Conservation (phyloP, 2,329 filamentous ascomycete species). For the Colletotrichum sp. region DNA sequence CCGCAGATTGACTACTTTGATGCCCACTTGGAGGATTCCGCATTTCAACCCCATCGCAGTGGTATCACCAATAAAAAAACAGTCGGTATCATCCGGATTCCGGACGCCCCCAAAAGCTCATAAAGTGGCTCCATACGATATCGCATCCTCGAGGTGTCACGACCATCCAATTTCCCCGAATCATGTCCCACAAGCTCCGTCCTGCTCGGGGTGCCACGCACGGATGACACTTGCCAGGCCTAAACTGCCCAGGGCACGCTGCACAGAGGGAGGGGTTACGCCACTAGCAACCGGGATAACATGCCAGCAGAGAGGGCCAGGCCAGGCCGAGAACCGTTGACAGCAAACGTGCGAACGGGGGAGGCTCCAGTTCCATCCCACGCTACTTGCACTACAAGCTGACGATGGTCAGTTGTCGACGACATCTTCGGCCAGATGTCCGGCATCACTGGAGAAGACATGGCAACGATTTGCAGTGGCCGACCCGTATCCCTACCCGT, state of each 20-base stretch:
- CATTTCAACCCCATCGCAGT: neutral
- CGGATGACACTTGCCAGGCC: conserved; percentile 8
- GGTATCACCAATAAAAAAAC: neutral
- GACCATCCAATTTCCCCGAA: conserved; percentile 19
- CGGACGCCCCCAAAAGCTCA: conserved; percentile 9
- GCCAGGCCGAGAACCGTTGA: conserved; percentile 11
- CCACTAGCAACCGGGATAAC: neutral
- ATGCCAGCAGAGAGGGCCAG: conserved; percentile 1
- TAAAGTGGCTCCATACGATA: neutral
- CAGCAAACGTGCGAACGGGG: neutral
- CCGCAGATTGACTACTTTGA: conserved; percentile 8
- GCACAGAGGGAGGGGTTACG: neutral
- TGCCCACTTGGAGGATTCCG: neutral
- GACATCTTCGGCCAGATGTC: conserved; percentile 8
- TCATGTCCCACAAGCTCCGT: conserved; percentile 19
- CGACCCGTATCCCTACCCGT: neutral
- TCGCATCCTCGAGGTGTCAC: conserved; percentile 4
- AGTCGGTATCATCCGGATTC: conserved; percentile 20
- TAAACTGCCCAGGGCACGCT: neutral
- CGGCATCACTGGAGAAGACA: neutral
- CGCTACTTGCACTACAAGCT: neutral
- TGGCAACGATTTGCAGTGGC: neutral
- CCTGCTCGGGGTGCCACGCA: neutral
- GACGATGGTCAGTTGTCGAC: neutral
- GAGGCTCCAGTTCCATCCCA: neutral